phyloP scores from a whole-genome alignment of 768 basidiomycete genomes.

The Lentinus tigrinus region DNA sequence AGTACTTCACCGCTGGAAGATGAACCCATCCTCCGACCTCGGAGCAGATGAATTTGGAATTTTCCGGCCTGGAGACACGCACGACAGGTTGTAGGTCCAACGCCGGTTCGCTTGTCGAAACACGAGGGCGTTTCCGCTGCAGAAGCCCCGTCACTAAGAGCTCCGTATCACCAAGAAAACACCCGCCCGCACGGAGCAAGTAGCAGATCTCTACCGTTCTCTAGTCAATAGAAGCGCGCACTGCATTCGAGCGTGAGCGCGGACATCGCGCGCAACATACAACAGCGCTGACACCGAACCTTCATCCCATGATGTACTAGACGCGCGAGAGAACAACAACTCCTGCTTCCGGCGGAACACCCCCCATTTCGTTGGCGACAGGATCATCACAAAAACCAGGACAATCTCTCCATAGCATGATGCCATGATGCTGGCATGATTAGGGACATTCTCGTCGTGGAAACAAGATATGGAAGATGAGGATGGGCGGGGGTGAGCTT shows the following conservation, averaged over 20 bases:
- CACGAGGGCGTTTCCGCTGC: background rate
- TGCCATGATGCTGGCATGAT: background rate
- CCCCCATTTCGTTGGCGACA: background rate
- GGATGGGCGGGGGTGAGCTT: background rate
- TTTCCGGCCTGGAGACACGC: background rate
- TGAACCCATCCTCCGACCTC: background rate
- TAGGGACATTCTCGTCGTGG: background rate
- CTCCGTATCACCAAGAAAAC: too few species aligned
- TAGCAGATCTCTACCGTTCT: background rate
- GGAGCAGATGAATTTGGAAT: background rate
- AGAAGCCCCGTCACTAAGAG: background rate
- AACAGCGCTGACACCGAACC: background rate
- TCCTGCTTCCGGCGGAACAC: background rate
- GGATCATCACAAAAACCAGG: background rate
- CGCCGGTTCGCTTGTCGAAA: background rate
- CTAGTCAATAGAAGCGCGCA: background rate
- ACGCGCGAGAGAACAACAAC: background rate
- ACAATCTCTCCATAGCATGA: conserved; percentile 5
- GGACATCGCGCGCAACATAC: background rate
- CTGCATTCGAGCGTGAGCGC: background rate
- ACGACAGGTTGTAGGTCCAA: background rate
- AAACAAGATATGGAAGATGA: background rate
- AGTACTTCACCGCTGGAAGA: background rate
- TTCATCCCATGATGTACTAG: background rate
- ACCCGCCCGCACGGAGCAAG: background rate